Evolutionary conservation across 2,329 filamentous ascomycete genomes (phyloP), one percentile per base, ranked within the genome.

Genomic region (Fusarium dlaminii): DNA sequence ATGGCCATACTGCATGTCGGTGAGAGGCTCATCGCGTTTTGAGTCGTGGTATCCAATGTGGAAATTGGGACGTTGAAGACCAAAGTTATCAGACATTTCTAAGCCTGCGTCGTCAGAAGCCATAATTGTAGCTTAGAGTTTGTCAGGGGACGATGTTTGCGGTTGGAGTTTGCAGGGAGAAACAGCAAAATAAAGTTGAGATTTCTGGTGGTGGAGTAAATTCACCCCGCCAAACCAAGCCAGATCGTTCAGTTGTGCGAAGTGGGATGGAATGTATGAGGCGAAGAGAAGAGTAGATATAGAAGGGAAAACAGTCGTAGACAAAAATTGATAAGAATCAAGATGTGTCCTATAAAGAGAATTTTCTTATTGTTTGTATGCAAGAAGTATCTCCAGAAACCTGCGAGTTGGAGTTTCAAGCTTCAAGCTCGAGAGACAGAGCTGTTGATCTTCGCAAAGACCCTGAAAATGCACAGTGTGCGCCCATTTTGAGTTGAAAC

Each of bases 41-140:
- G 91, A 91, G 79, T 94, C 92, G 83, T 95, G 93, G 72, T 94
- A 91, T 65, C 93, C 92, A 75, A 95, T 86, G 78, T 92, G 93
- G 79, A 94, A 93, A 17, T 64, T 73, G 4, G 86, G 86, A 39
- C 83, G 79, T 61, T 80, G 79, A 57, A 77, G 72, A 13, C 70
- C 79, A 58, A 77, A 77, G 51, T 61, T 72, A 20, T 83, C 79
- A 49, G 75, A 39, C 72, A 75, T 75, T 32, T 66, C 70, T 60
- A 78, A 75, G n/a, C 70, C 68, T 10, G 62, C 29, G 32, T 66
- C 67, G 46, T 69, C 74, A 51, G 73, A 77, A 40, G 75, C 70
- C 80, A 81, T 81, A 42, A 40, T 63, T 63, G 30, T 30, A 62
- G 46, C 30, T 51, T 13, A n/a, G 40, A 30, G 36, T 14, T 40